phyloP scores from a whole-genome alignment of 1,139 yeast genomes.

The Suhomyces bribrorum region DNA sequence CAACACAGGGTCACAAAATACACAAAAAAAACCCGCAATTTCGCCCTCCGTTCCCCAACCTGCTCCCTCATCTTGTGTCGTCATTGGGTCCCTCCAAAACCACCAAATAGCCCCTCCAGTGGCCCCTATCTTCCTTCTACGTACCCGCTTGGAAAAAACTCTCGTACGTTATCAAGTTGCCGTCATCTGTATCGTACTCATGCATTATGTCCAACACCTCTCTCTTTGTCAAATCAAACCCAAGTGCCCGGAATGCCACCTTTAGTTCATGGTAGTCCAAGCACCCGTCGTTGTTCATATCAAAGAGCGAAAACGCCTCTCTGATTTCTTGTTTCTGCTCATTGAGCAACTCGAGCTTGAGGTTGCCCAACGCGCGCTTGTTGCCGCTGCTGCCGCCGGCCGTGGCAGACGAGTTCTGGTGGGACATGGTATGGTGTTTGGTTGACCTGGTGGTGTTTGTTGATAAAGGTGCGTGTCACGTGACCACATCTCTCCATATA shows the following conservation, averaged over 20 bases:
- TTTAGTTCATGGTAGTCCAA: slow-evolving; percentile 91
- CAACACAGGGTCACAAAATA: no score
- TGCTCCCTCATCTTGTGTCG: no score
- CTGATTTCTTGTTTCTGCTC: slow-evolving; percentile 92
- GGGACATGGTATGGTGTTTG: slow-evolving; percentile 14
- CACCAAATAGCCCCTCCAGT: no score
- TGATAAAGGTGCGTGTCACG: slow-evolving; percentile 6
- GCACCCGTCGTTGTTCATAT: slow-evolving; percentile 87
- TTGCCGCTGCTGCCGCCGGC: slow-evolving; percentile 15
- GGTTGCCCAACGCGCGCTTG: slow-evolving; percentile 32
- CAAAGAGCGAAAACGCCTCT: slow-evolving; percentile 92
- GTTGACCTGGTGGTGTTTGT: slow-evolving; percentile 4
- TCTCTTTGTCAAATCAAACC: slow-evolving; percentile 80
- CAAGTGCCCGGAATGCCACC: slow-evolving; percentile 91
- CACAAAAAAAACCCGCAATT: no score
- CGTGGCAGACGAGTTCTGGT: slow-evolving; percentile 17
- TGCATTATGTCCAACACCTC: slow-evolving; percentile 81
- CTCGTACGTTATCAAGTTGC: slow-evolving; percentile 72
- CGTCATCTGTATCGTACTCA: slow-evolving; percentile 78
- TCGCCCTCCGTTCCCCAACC: no score
- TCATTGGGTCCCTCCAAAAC: not conserved
- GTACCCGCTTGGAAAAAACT: slow-evolving; percentile 74
- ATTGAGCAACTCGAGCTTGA: slow-evolving; percentile 69
- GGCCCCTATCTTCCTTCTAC: no score
- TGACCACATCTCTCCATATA: not conserved